Base-by-base conservation (phyloP, 2,329 filamentous ascomycete species). In the Phyllosticta citribraziliensis region DNA sequence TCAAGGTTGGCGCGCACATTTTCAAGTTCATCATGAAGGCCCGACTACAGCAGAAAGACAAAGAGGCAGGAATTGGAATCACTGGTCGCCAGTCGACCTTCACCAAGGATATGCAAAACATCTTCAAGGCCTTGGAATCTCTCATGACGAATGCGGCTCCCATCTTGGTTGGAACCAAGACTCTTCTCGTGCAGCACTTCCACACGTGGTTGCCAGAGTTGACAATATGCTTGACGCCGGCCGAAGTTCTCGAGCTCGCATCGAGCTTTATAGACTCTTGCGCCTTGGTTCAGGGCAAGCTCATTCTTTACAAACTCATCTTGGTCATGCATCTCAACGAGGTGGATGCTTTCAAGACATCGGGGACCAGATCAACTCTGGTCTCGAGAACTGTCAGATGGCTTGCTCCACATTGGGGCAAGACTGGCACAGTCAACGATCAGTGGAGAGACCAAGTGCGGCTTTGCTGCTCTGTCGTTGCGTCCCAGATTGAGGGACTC, bases 131-230 rank as follows among this genome's bases (percentile, higher is more conserved):
- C 1, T 80, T 99, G 24, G 91, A 97, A 74, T 81, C 83, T 17
- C 84, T 99, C 75, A 97, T 99, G 90, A 85, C 87, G 63, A 96
- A 91, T 72, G 81, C 86, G 1, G 88, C 91, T 2, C 89, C 94
- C 0, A 86, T 92, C 19, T 78, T 97, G 24, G 89, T 97, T 14
- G 94, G 94, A 35, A 97, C 89, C 65, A 96, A 99, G 75, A 97
- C 94, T 0, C 79, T 99, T 56, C 86, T 95, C 2, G 91, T 97
- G 12, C 94, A 99, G 73, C 91, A 97, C 72, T 96, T 97, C 72
- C 93, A 97, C 70, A 89, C 89, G 0, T 99, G 94, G 94, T 79
- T 99, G n/a, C 93, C 94, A 0, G 93, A 97, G 70, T 83, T 99
- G 10, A 81, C 84, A 0, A 85, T 87, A 1, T 80, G 94, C 47